Evolutionary conservation across 768 basidiomycete species (phyloP), one percentile per base, ranked within the genome.

Genomic region (Lactarius pseudohatsudake): DNA sequence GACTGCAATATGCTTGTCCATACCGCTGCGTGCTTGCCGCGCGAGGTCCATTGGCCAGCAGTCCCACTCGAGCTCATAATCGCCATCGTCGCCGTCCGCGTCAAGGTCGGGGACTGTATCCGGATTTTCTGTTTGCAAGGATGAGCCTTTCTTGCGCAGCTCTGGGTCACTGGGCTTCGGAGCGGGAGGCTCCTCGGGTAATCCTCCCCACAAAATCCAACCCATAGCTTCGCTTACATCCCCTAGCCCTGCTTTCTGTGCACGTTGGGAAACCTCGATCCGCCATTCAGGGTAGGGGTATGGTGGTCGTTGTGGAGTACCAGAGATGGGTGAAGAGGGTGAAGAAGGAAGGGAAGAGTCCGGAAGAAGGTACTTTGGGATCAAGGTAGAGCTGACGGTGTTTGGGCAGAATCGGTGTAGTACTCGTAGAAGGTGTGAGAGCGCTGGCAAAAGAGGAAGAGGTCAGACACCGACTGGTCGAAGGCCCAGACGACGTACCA

Each of bases 251-350:
- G 73, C 62, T 50, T 63, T 59, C 8, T 68, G 69, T 3, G 73
- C 73, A 26, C 69, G 64, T 15, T 41, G 64, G 28, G 64, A 57
- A 59, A 72, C 61, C 1, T 68, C 68, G 32, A 70, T 57, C 26
- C 73, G 70, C 73, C 73, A 74, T 57, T 74, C 73, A 20, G 73
- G 73, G 36, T 72, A 74, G 6, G 68, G 72, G 18, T 68, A 64
- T 28, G 70, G 34, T 34, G 62, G 34, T 18, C 16, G 45, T 22
- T 13, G 41, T 34, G 36, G 11, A 32, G 32, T 36, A 20, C 28
- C 26, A 4, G n/a, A 5, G 36, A 55, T 38, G 26, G 53, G 32
- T 22, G 59, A 40, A 13, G 62, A 54, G 28, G 68, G 62, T 16
- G 58, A 20, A 54, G 64, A 61, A 50, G 58, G 36, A 38, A 59